Base-by-base conservation (phyloP, 306 rosid species). In the Cucurbita ficifolia region DNA sequence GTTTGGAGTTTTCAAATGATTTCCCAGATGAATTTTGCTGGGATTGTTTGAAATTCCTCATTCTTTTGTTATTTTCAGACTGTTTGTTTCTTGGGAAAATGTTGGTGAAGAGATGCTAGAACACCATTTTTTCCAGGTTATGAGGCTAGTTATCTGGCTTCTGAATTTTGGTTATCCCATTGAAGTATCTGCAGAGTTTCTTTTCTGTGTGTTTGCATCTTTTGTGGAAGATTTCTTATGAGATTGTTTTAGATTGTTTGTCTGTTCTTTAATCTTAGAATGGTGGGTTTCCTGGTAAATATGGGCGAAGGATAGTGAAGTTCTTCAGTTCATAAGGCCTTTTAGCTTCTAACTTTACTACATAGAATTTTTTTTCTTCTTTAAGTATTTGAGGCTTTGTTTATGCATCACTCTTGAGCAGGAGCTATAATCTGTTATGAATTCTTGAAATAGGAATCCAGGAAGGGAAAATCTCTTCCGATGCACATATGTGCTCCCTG, bases 401-500 rank as follows among this genome's bases (percentile, higher is more conserved):
- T 39, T 42, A 6, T 64, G 72, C 49, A 64, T 42, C 72, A 40
- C 6, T 43, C 16, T 45, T 49, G 58, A 70, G 9, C 21, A 16
- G 13, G 49, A 49, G 21, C 22, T 49, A 46, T 46, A 1, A 1
- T 22, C 16, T 14, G 52, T 5, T 35, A 63, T 8, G 24, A 19
- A 52, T 74, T 65, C 38, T 54, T 24, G 59, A 48, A 48, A 45
- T 33, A 90, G 96, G 90, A 90, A 86, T 72, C 75, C 65, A 16
- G 96, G 90, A 29, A 81, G 73, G 72, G 88, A 85, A n/a, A 90
- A 94, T 80, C 80, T 84, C 49, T 83, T 87, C 40, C 86, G 86
- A 81, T 84, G 89, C 82, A 86, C 97, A 0, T 94, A 90, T 76
- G 98, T 94, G 54, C 91, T 94, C 73, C 98, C 98, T 0, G 98